Percentiles rank a stretch among this genome's conserved stretches.
Conservation (phyloP, 371 early-diverging fungal genomes). For the Lichtheimia ornata region DNA sequence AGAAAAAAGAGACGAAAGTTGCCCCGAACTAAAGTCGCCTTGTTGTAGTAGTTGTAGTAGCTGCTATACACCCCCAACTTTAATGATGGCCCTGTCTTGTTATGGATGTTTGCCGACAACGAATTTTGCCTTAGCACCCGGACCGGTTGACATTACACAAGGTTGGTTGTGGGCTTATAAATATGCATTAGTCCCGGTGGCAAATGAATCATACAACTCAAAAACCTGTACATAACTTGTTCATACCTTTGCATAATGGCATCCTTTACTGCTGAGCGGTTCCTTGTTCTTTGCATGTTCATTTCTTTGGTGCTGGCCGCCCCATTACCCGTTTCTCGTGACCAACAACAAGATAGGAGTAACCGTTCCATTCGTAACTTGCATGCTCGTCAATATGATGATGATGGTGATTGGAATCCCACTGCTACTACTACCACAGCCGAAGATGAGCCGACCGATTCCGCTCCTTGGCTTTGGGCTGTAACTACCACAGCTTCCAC, state of each 20-base stretch:
- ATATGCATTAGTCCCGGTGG: too few relatives aligned
- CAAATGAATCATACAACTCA: too few relatives aligned
- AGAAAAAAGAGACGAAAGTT: not conserved
- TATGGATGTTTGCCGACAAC: too few relatives aligned
- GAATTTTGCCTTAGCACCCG: too few relatives aligned
- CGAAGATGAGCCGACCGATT: conserved; percentile 39
- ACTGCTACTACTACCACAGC: conserved; percentile 8
- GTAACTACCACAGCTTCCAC: conserved; percentile 22
- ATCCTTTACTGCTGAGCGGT: too few relatives aligned
- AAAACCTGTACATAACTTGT: too few relatives aligned
- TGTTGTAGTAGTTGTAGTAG: not conserved
- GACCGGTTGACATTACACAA: too few relatives aligned
- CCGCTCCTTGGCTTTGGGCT: conserved; percentile 26
- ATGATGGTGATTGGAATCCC: conserved; percentile 2
- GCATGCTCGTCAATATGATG: conserved; percentile 1
- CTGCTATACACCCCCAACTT: not conserved
- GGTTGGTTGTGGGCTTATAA: too few relatives aligned
- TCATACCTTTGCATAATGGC: too few relatives aligned
- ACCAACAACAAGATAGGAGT: not conserved
- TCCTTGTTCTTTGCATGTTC: not conserved
- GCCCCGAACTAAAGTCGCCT: too few relatives aligned
- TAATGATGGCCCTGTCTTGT: not conserved
- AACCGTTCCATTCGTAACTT: not conserved
- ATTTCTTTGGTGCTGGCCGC: conserved; percentile 10
- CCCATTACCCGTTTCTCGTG: conserved; percentile 4